Evolutionary conservation across 768 basidiomycete genomes (phyloP).

Genomic region (Calvatia gigantea): DNA sequence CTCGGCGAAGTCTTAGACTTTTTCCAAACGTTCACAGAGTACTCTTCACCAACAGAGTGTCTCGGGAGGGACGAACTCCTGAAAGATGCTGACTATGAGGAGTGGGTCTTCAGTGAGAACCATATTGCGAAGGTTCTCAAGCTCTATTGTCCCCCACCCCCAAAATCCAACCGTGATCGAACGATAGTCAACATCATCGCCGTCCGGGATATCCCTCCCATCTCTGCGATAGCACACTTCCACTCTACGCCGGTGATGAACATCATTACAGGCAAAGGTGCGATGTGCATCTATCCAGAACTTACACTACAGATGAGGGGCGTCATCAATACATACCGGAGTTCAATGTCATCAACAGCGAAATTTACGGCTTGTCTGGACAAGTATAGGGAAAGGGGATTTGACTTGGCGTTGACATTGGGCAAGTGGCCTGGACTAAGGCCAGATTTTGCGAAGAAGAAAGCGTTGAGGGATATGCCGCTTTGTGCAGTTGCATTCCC

Average conservation of each 20-base stretch:
- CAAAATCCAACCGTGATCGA: not conserved
- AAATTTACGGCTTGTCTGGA: not conserved
- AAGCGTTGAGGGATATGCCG: not conserved
- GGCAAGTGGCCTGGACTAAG: constrained; percentile 10
- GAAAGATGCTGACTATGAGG: not conserved
- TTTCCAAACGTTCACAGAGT: constrained; percentile 1
- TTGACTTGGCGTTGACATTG: constrained; percentile 7
- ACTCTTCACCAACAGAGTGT: not conserved
- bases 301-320: constrained; percentile 5
- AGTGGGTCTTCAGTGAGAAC: not conserved
- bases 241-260: constrained; percentile 13
- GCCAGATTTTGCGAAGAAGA: not conserved
- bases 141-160: not conserved
- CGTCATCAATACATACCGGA: not conserved
- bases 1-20: not conserved
- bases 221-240: constrained; percentile 6
- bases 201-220: not conserved
- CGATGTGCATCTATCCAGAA: constrained; percentile 9
- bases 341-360: not conserved
- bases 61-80: not conserved
- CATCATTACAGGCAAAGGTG: constrained; percentile 12
- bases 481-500: constrained; percentile 5
- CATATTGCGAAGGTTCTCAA: constrained; percentile 2
- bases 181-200: constrained; percentile 7
- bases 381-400: constrained; percentile 5